Evolutionary conservation across 2,329 filamentous ascomycete genomes (phyloP), one percentile per base, ranked within the genome.

Genomic region (Aspergillus brunneoviolaceus): DNA sequence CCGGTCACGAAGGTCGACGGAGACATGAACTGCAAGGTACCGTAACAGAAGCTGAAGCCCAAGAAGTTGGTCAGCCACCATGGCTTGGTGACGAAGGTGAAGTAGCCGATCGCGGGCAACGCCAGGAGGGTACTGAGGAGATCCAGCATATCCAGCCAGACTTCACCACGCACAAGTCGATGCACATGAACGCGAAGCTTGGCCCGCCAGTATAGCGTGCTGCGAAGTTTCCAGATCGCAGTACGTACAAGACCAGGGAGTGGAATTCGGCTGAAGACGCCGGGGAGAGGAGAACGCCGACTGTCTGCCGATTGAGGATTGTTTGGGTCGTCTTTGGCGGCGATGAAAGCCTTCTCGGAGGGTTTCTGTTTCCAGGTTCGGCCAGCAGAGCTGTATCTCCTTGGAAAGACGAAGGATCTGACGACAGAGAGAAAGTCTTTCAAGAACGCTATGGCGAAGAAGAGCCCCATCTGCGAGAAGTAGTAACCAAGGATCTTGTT

Each of bases 1-100:
- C 92, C 92, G 0, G 91, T 96, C 57, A 84, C 79, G 71, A 97
- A 96, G 0, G 91, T 94, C 0, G 92, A 96, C 0, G 93, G 92
- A 1, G 92, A 96, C 80, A 98, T 86, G 56, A 96, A 79, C 68
- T 94, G 86, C 58, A 97, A 83, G 4, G 90, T 87, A 7, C 86
- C 85, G 70, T 98, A 97, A 65, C 89, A 93, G 78, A 96, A 92
- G 5, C 89, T 90, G 66, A 94, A 91, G 0, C 91, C 93, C 69
- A 97, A 84, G 39, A 96, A 78, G 71, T 98, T 98, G 50, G 91
- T 94, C 42, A 97, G 76, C 67, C 86, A 91, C 77, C 88, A 89
- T 33, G 85, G 83, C 66, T 85, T 86, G 27, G 76, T 76, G 27
- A 87, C 75, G 33, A 87, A 79, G 53, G 84, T 82, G 69, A 91